These are phyloP conservation scores for Bolboschoenoplectus hybrid DNA, from an alignment of 202 grass and related monocot species.

Conservation along the genomic window DNA sequence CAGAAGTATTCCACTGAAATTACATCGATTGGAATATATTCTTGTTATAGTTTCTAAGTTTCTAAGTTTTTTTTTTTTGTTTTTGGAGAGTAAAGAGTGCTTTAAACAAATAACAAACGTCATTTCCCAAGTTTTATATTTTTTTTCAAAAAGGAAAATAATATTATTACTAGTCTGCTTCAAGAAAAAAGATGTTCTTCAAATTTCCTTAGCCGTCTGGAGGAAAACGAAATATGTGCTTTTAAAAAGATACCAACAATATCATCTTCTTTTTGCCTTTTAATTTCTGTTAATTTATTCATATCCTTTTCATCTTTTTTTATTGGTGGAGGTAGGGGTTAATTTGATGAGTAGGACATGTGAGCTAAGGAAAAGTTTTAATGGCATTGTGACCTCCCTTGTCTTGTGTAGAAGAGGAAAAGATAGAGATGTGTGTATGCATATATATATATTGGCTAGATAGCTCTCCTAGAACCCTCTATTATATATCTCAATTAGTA, in stretches of 20 bases:
- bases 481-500: conserved; percentile 17
- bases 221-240: background rate
- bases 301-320: background rate
- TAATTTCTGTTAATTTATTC: background rate
- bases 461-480: background rate
- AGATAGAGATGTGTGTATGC: conserved; percentile 15
- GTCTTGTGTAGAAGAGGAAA: conserved; percentile 48
- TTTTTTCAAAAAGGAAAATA: background rate
- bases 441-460: too few species aligned
- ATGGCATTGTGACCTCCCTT: conserved; percentile 33
- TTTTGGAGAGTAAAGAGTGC: background rate
- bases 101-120: background rate
- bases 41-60: background rate
- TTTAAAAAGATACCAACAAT: background rate
- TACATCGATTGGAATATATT: background rate
- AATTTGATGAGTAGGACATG: conserved; percentile 36
- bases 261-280: background rate
- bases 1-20: background rate
- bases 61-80: background rate
- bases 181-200: background rate
- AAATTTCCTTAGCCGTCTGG: background rate
- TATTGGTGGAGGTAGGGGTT: background rate
- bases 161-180: background rate
- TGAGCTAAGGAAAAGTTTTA: conserved; percentile 38
- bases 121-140: background rate